phyloP scores from a whole-genome alignment of 164 flowering plant species.

The Stephania japonica region DNA sequence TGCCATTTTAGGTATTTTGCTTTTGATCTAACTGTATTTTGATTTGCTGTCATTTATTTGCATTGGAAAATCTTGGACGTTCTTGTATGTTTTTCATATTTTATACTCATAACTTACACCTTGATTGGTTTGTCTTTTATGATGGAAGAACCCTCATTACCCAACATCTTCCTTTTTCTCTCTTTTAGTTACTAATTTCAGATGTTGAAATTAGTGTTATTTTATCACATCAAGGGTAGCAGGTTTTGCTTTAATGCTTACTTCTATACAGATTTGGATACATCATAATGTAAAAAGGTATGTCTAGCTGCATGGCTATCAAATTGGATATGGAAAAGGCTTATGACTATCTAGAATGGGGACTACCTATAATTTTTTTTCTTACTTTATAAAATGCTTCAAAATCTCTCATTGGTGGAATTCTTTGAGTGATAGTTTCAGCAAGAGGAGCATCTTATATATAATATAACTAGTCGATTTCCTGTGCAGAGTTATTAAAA shows the following conservation, averaged over 20 bases:
- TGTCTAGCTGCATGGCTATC: too few relatives aligned
- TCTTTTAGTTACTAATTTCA: background rate
- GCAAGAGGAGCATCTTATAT: too few relatives aligned
- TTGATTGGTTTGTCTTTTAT: background rate
- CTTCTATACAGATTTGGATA: too few relatives aligned
- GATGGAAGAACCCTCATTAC: background rate
- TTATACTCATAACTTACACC: background rate
- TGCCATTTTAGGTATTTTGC: conserved; percentile 59
- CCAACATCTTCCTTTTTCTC: background rate
- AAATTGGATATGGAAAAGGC: too few relatives aligned
- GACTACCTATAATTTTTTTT: too few relatives aligned
- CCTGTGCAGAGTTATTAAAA: too few relatives aligned
- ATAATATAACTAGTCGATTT: too few relatives aligned
- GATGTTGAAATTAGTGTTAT: background rate
- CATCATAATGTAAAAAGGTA: too few relatives aligned
- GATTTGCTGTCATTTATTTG: background rate
- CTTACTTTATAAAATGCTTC: too few relatives aligned
- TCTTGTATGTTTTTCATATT: background rate
- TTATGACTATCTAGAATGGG: too few relatives aligned
- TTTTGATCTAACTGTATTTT: background rate
- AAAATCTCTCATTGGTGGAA: too few relatives aligned
- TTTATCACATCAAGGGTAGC: background rate
- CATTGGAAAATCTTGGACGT: background rate
- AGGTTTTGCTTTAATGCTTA: background rate
- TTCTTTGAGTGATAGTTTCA: too few relatives aligned